phyloP scores from a whole-genome alignment of 306 rosid species.

The Pyrus bretschneideri region DNA sequence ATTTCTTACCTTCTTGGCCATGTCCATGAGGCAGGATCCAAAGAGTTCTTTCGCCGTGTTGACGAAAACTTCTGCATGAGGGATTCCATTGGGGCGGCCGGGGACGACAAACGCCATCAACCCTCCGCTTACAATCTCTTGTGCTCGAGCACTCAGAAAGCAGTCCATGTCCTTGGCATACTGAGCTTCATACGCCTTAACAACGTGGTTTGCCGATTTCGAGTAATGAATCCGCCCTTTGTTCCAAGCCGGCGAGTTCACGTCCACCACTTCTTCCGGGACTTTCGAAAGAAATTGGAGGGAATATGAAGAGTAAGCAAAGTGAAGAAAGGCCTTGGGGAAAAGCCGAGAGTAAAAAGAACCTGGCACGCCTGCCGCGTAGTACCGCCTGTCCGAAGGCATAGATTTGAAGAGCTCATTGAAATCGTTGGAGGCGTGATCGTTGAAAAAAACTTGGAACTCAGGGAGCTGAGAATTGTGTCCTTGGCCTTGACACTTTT shows the following conservation, averaged over 20 bases:
- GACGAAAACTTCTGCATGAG: neutral
- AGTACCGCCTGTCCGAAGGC: conserved; percentile 10
- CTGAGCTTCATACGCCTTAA: conserved; percentile 14
- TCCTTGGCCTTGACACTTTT: conserved; percentile 1
- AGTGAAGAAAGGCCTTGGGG: conserved; percentile 19
- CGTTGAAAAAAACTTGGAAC: conserved; percentile 20
- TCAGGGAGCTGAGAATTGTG: conserved; percentile 5
- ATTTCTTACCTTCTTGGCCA: conserved; percentile 14
- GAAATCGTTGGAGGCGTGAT: conserved; percentile 18
- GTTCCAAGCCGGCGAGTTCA: conserved; percentile 14
- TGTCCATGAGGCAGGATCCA: conserved; percentile 15
- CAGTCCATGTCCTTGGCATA: conserved; percentile 14
- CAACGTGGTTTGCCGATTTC: conserved; percentile 8
- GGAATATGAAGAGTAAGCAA: conserved; percentile 16
- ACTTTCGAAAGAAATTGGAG: conserved; percentile 13
- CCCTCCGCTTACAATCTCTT: conserved; percentile 22
- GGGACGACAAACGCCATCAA: conserved; percentile 18
- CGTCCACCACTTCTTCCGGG: conserved; percentile 9
- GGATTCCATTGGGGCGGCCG: neutral
- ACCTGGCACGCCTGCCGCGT: conserved; percentile 12
- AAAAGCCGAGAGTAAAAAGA: conserved; percentile 14
- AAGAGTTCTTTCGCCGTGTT: neutral
- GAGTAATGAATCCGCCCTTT: conserved; percentile 12
- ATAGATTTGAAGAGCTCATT: conserved; percentile 16
- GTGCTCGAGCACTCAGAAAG: conserved; percentile 15